Conservation (phyloP, 306 rosid species). For the Mimosa bimucronata region DNA sequence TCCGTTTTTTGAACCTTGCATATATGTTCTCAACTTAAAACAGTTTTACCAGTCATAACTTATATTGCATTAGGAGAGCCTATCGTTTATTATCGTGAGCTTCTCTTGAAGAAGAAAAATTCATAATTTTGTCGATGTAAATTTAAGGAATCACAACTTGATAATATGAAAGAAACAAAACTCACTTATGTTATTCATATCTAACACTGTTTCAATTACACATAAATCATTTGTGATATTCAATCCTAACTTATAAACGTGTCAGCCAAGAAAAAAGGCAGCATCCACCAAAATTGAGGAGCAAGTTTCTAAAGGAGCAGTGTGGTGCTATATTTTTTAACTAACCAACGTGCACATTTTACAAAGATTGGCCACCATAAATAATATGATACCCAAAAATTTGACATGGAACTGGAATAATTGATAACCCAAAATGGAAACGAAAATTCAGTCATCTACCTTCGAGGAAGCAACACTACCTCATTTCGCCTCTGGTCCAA, state of each 20-base stretch:
- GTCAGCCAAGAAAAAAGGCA: slow-evolving; percentile 1
- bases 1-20: no score
- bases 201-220: not conserved
- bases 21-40: no score
- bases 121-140: no score
- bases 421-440: slow-evolving; percentile 45
- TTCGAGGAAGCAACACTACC: slow-evolving; percentile 48
- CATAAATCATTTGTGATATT: slow-evolving; percentile 5
- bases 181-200: not conserved
- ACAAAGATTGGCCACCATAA: slow-evolving; percentile 53
- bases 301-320: slow-evolving; percentile 41
- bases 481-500: slow-evolving; percentile 43
- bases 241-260: not conserved
- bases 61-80: no score
- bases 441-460: slow-evolving; percentile 41
- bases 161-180: not conserved
- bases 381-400: slow-evolving; percentile 49
- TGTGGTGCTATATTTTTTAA: slow-evolving; percentile 49
- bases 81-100: not conserved
- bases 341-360: slow-evolving; percentile 52
- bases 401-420: slow-evolving; percentile 32
- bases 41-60: no score
- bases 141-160: not conserved
- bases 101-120: not conserved
- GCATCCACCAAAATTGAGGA: slow-evolving; percentile 26